Evolutionary conservation across 257 asterid genomes (phyloP), one percentile per base, ranked within the genome.

Genomic region (Capsicum rhomboideum): DNA sequence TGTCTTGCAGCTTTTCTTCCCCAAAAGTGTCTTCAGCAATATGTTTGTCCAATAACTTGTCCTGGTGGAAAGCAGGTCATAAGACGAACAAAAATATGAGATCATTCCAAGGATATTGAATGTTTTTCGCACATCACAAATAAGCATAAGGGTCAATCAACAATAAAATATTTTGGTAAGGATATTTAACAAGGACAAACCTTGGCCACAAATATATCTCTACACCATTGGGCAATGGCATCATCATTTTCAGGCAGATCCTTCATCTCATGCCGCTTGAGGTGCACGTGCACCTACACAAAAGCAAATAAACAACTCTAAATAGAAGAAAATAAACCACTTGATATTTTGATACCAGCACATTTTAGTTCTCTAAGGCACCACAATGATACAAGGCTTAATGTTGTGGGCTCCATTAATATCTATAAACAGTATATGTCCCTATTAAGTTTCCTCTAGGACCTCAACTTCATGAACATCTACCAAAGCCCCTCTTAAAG

Each of bases 201-300:
- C 98, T 96, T 96, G 83, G 89, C 97, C 13, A 90, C 90, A 77
- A 96, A 96, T 78, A 81, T 82, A 85, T 94, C 99, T 86, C 85
- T 91, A 83, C 99, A 96, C 98, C 99, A 94, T 79, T 94, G 99
- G 78, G 98, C 95, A 88, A 96, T 91, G 42, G 86, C 93, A 31
- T 93, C 97, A 59, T 92, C 96, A 54, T 91, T 84, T 87, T 93
- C 97, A 20, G 99, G 99, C 84, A 96, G 88, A 88, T 92, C 95
- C 85, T 90, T 91, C 98, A 94, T 93, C 83, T 90, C 69, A 83
- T 92, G 95, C 77, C 99, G 89, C 91, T 93, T 90, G 85, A 94
- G 88, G 89, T 94, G 98, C 84, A 94, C 97, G 82, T 96, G 97
- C 72, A 96, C 95, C 99, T 96, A 86, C 86, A 86, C 67, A 85